Base-by-base conservation (phyloP, 768 basidiomycete genomes). In the Pisolithus marmoratus region DNA sequence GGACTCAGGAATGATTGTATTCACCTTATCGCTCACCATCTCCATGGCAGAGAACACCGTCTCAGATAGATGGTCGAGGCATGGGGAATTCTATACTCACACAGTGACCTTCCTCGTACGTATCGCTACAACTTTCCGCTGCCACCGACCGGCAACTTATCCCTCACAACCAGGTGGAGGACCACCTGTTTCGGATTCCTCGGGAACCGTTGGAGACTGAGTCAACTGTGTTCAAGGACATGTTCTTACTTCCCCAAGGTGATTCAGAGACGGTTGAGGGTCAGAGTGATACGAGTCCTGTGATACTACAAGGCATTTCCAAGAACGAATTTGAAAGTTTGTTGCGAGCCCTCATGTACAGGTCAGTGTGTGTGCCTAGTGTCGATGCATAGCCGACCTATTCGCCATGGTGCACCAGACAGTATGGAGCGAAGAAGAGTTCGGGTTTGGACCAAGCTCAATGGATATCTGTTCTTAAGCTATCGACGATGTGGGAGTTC, bases 241-340 rank as follows among this genome's bases (percentile, higher is more conserved):
- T 63, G 54, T 63, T 60, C 43, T 19, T 49, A 24, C 49, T 62
- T 15, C 63, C 63, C 19, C 29, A 41, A 34, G 42, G 38, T 26
- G 19, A 48, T 7, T 23, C 15, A 9, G 23, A 15, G 2, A 8
- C 41, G 14, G 36, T 20, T 19, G 64, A 65, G 27, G 61, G 64
- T 2, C 23, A 4, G 24, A 44, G 26, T 27, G 59, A 60, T 14
- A 48, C 40, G 20, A 42, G 53, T 23, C 63, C 63, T 8, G 55
- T 63, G 17, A 42, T 48, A 3, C 48, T 63, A 12, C 29, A 22
- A 11, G 58, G 51, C 20, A 51, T 60, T 6, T 38, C 51, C 15
- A 54, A 48, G 23, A 45, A 60, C 17, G 63, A 63, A 4, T 65
- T 63, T 3, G 50, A 54, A 15, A 46, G 24, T 2, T 38, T 63